Evolutionary conservation across 345 rosid species (phyloP).

Genomic region (Eucalyptus regnans): DNA sequence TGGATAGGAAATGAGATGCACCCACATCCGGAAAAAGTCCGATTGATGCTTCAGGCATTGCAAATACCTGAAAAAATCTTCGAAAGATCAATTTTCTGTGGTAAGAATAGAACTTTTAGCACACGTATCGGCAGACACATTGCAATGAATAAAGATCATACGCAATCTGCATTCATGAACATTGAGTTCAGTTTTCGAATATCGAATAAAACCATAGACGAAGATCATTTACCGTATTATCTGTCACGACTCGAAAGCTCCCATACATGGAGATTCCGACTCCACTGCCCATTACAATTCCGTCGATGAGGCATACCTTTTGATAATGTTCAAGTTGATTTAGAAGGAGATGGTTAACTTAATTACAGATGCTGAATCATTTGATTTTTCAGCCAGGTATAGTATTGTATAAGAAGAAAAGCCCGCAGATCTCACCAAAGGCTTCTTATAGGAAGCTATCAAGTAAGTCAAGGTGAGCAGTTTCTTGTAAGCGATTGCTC

Average conservation of each 20-base stretch:
- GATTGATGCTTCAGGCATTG: slow-evolving; percentile 6
- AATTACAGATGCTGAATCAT: background rate
- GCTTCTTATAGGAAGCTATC: slow-evolving; percentile 1
- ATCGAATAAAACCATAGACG: background rate
- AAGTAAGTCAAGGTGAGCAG: background rate
- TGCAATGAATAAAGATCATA: background rate
- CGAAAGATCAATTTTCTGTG: background rate
- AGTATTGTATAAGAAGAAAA: background rate
- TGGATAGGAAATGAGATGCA: slow-evolving; percentile 4
- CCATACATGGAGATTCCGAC: slow-evolving; percentile 1
- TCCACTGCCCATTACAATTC: slow-evolving; percentile 4
- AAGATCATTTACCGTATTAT: background rate
- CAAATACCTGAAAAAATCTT: background rate
- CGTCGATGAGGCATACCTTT: background rate
- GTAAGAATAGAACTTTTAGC: background rate
- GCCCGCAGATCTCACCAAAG: background rate
- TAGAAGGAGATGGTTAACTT: background rate
- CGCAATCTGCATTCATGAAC: background rate
- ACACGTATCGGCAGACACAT: background rate
- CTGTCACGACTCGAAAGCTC: background rate
- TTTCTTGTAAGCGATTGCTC: background rate
- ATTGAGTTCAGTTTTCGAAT: no score
- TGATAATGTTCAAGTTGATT: background rate
- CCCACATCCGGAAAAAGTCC: slow-evolving; percentile 8
- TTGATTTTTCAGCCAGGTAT: background rate